Evolutionary conservation across 2,329 filamentous ascomycete species (phyloP).

Genomic region (Dothidotthia symphoricarpi): DNA sequence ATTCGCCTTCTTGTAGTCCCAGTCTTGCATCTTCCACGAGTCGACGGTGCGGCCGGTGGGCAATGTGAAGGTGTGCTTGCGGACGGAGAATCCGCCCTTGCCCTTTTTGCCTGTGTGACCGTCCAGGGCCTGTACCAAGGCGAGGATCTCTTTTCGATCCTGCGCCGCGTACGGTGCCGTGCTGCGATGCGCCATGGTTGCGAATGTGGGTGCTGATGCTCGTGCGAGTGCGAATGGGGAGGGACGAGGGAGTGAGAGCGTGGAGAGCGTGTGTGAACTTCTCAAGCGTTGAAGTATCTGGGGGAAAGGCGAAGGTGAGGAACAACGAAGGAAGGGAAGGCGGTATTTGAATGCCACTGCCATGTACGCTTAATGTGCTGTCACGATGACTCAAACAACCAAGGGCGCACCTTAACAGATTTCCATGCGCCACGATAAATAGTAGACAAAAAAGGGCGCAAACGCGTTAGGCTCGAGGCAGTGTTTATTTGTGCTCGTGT

Average conservation of each 20-base stretch:
- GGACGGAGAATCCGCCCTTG: slow-evolving; percentile 64
- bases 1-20: slow-evolving; percentile 86
- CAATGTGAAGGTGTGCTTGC: slow-evolving; percentile 75
- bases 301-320: too few species aligned
- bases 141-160: slow-evolving; percentile 64
- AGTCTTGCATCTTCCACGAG: slow-evolving; percentile 92
- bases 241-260: background rate
- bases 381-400: too few species aligned
- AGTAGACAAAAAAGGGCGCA: slow-evolving; percentile 13
- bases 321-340: too few species aligned
- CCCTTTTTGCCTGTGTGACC: slow-evolving; percentile 50
- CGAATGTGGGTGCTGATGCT: background rate
- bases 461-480: slow-evolving; percentile 7
- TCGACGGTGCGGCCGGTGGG: slow-evolving; percentile 67
- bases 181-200: slow-evolving; percentile 53
- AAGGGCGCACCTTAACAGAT: slow-evolving; percentile 1
- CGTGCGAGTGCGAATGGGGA: too few species aligned
- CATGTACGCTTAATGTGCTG: background rate
- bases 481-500: slow-evolving; percentile 1
- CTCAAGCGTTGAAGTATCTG: background rate
- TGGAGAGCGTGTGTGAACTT: slow-evolving; percentile 1
- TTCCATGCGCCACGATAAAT: background rate
- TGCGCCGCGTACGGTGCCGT: slow-evolving; percentile 65
- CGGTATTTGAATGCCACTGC: background rate
- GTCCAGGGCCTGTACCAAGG: slow-evolving; percentile 65